Evolutionary conservation across 2,329 filamentous ascomycete genomes (phyloP).

Genomic region (Epichloe scottii): DNA sequence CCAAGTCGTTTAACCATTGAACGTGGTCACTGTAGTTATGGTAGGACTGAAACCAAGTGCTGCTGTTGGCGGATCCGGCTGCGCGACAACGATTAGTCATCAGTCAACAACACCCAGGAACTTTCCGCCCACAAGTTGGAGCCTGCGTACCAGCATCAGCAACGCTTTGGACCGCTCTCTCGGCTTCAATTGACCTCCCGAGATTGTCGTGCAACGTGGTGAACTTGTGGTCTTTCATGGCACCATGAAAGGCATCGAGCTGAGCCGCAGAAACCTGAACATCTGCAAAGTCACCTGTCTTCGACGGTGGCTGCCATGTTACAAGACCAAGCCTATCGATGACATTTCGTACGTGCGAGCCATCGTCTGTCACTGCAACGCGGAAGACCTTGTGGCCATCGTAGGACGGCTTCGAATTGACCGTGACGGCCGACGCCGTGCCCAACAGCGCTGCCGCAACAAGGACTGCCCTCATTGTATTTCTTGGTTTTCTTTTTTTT

Average conservation of each 20-base stretch:
- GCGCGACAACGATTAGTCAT: neutral
- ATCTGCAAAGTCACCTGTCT: slow-evolving; percentile 24
- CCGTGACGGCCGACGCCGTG: neutral
- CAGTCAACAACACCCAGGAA: no score
- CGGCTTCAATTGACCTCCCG: slow-evolving; percentile 23
- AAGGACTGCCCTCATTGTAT: neutral
- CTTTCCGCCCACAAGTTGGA: no score
- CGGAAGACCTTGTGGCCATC: slow-evolving; percentile 33
- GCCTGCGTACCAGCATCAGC: slow-evolving; percentile 16
- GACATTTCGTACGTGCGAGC: slow-evolving; percentile 18
- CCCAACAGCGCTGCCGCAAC: neutral
- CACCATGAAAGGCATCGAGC: slow-evolving; percentile 21
- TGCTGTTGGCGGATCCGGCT: slow-evolving; percentile 16
- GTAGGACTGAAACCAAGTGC: slow-evolving; percentile 43
- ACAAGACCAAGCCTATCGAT: slow-evolving; percentile 21
- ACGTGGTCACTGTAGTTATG: slow-evolving; percentile 39
- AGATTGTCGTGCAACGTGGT: slow-evolving; percentile 27
- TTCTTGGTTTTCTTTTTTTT: no score
- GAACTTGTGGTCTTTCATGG: slow-evolving; percentile 18
- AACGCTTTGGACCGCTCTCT: slow-evolving; percentile 11
- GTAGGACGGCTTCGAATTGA: slow-evolving; percentile 19
- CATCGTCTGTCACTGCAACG: slow-evolving; percentile 21
- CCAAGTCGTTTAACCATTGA: slow-evolving; percentile 34
- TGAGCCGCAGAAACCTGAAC: slow-evolving; percentile 26
- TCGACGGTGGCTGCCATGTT: slow-evolving; percentile 23